These are phyloP conservation scores for Colletotrichum sp. DNA, from an alignment of 2,329 filamentous ascomycete species.

Conservation along the genomic window DNA sequence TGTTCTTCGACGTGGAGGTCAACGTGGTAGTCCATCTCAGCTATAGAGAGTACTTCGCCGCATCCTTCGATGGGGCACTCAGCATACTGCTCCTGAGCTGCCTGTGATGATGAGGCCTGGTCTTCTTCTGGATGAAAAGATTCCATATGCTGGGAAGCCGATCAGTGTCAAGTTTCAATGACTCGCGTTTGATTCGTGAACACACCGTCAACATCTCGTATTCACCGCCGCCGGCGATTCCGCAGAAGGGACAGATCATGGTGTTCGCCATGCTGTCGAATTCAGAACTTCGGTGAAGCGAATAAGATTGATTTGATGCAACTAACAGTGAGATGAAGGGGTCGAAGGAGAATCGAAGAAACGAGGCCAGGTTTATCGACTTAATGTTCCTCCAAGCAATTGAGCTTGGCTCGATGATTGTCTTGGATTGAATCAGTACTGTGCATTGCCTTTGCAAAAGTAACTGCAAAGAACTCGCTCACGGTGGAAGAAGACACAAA, in stretches of 20 bases:
- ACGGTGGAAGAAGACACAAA: not conserved
- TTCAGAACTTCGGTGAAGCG: not conserved
- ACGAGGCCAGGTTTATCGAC: not conserved
- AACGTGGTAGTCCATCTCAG: conserved; percentile 63
- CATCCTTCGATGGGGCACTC: conserved; percentile 51
- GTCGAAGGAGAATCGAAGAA: not conserved
- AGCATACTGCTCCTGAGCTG: conserved; percentile 24
- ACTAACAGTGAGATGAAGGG: not conserved
- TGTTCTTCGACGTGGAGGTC: conserved; percentile 59
- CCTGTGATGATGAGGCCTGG: conserved; percentile 31
- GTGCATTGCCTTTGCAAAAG: not conserved
- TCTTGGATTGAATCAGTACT: not conserved
- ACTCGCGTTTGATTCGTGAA: not conserved
- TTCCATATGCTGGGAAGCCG: conserved; percentile 30
- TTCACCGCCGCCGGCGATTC: conserved; percentile 31
- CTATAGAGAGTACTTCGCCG: conserved; percentile 56
- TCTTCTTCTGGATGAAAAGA: conserved; percentile 29
- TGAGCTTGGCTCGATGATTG: not conserved
- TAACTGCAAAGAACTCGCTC: not conserved
- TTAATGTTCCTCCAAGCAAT: not conserved
- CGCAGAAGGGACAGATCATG: conserved; percentile 40
- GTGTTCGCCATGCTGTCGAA: not conserved
- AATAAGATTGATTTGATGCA: not conserved
- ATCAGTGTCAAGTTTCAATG: not conserved
- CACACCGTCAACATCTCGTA: conserved; percentile 40